A percentile compares a stretch with the other conserved stretches of the same genome.
These are phyloP conservation scores for Spergularia marina DNA, from an alignment of 148 eudicot species.

Conservation along the genomic window DNA sequence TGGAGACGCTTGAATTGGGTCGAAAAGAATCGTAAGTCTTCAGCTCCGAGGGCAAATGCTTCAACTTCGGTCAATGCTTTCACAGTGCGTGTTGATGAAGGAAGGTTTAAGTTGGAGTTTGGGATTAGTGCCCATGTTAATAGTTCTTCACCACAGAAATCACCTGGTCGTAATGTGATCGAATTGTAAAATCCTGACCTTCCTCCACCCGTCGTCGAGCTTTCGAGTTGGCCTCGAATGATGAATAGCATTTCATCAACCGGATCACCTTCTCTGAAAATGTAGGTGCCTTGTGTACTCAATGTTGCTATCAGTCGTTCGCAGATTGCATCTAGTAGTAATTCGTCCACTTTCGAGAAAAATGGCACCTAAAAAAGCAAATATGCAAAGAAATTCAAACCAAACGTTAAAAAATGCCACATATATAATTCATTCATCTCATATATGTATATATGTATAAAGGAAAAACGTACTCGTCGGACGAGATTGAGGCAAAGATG, in stretches of 20 bases:
- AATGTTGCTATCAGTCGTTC: conserved; percentile 70
- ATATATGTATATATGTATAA: conserved; percentile 6
- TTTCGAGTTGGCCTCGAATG: conserved; percentile 74
- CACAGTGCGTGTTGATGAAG: conserved; percentile 71
- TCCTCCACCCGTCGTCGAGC: conserved; percentile 87
- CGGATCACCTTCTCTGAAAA: conserved; percentile 72
- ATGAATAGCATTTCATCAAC: conserved; percentile 83
- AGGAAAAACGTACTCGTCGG: conserved; percentile 78
- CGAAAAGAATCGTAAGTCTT: conserved; percentile 70
- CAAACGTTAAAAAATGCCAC: too few species aligned
- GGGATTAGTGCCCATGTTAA: conserved; percentile 86
- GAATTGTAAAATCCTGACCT: conserved; percentile 80
- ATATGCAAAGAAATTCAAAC: not conserved
- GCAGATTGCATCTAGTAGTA: conserved; percentile 81
- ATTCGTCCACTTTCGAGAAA: conserved; percentile 84
- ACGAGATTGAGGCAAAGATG: conserved; percentile 85
- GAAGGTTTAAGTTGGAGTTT: conserved; percentile 51
- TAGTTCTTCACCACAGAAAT: conserved; percentile 83
- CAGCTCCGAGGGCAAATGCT: conserved; percentile 81
- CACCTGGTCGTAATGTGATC: conserved; percentile 71
- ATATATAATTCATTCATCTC: too few species aligned
- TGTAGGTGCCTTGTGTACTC: conserved; percentile 64
- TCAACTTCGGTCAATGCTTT: conserved; percentile 75
- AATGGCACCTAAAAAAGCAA: conserved; percentile 59
- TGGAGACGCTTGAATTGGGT: conserved; percentile 78